Conservation (phyloP, 208 protist genomes). For the Leishmania martiniquensis region DNA sequence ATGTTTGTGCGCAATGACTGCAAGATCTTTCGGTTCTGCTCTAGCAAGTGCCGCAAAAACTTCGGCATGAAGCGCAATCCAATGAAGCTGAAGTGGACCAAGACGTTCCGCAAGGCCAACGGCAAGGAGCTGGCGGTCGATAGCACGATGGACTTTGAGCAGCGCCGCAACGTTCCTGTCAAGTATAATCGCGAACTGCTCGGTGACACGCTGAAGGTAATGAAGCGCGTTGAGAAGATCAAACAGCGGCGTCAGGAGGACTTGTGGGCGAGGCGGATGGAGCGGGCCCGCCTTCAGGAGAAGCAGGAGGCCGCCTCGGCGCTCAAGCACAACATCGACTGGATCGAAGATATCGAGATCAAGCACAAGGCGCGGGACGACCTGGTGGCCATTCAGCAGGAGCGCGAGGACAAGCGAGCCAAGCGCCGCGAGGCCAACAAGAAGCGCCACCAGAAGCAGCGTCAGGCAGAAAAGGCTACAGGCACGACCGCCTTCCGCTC, state of each 20-base stretch:
- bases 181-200: conserved; percentile 99
- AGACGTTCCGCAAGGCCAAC: conserved; percentile 97
- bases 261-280: conserved; percentile 94
- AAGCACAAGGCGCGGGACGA: conserved; percentile 87
- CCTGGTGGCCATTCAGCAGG: conserved; percentile 71
- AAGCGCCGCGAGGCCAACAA: conserved; percentile 77
- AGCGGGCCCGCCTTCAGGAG: conserved; percentile 67
- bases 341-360: conserved; percentile 87
- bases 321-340: conserved; percentile 95
- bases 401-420: conserved; percentile 74
- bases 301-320: conserved; percentile 83
- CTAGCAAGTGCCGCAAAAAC: conserved; percentile 98
- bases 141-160: conserved; percentile 99
- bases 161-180: conserved; percentile 96
- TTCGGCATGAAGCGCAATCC: conserved; percentile 99
- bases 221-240: conserved; percentile 98
- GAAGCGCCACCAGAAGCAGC: conserved; percentile 69
- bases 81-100: conserved; percentile 99
- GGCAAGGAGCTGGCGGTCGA: conserved; percentile 99
- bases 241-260: conserved; percentile 93
- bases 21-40: conserved; percentile 97
- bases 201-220: conserved; percentile 95
- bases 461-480: conserved; percentile 63
- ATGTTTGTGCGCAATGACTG: conserved; percentile 99
- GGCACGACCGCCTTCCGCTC: conserved; percentile 51